Base-by-base conservation (phyloP, 208 protist genomes). In the Wallacemonas sp. region DNA sequence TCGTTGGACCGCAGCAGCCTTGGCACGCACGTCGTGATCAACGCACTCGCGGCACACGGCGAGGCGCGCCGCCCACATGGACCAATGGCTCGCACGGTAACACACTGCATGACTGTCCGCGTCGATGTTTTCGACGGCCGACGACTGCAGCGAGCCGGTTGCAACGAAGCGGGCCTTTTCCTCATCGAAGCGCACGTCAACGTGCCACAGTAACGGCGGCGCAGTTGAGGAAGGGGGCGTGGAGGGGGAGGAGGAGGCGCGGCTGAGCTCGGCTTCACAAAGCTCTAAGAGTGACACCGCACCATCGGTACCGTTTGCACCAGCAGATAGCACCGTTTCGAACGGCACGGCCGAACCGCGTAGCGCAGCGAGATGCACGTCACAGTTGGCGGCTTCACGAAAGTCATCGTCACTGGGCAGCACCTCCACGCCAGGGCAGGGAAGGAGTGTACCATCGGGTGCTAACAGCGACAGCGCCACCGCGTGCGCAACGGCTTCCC, bases 401-500 rank as follows among this genome's bases (percentile, higher is more conserved):
- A 67, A 67, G 26, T 70, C 68, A 26, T 48, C 68, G 19, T 68
- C 66, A 38, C 14, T 41, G 12, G 67, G 34, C 34, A 82, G 12
- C 9, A 68, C 43, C 46, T 47, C 48, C 39, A 90, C 74, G 4
- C 71, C 78, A 0, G 72, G 67, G 72, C 70, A 88, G 4, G 61
- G 23, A 26, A 36, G n/a, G 23, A 69, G 70, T 16, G 62, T 64
- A 14, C 79, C 87, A 16, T 72, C 60, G 5, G 29, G 34, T 47
- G 85, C 68, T 56, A 94, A 83, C 6, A 91, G 61, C 0, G 73
- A 65, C 33, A 57, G 46, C 11, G 74, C 55, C 33, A 71, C 46
- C 17, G 88, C 88, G 12, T 80, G 57, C 0, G 68, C 24, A 4
- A 94, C 69, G 23, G 65, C 72, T 1, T 62, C 62, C 0, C 14